Evolutionary conservation across 768 basidiomycete species (phyloP).

Genomic region (Fomitopsis serialis): DNA sequence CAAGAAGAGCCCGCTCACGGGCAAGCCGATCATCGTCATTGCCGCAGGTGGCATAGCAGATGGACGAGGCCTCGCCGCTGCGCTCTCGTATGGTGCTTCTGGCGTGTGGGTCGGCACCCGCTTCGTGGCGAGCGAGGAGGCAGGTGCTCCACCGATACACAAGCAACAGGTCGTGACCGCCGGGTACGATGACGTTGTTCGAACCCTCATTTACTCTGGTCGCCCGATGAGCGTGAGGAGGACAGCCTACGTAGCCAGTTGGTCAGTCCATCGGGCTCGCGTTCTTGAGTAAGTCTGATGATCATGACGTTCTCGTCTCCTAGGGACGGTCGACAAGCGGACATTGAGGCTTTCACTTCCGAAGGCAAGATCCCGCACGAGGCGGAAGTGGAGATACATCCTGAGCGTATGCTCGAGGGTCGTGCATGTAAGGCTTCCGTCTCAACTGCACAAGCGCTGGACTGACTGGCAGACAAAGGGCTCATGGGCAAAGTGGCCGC

Average conservation of each 20-base stretch:
- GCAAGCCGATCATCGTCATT: slow-evolving; percentile 69
- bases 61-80: slow-evolving; percentile 73
- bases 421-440: slow-evolving; percentile 44
- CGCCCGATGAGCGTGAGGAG: slow-evolving; percentile 79
- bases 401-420: slow-evolving; percentile 58
- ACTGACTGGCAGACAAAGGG: slow-evolving; percentile 35
- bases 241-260: slow-evolving; percentile 73
- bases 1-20: slow-evolving; percentile 69
- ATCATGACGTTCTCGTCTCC: background rate
- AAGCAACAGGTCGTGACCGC: slow-evolving; percentile 64
- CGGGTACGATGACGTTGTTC: slow-evolving; percentile 68
- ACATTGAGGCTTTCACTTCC: slow-evolving; percentile 53
- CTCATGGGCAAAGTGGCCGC: slow-evolving; percentile 78
- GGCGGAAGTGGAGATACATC: slow-evolving; percentile 61
- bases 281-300: background rate
- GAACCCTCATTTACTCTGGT: slow-evolving; percentile 72
- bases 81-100: slow-evolving; percentile 72
- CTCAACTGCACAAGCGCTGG: background rate
- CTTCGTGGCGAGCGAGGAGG: slow-evolving; percentile 79
- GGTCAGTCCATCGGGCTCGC: slow-evolving; percentile 34
- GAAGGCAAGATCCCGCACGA: slow-evolving; percentile 75
- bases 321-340: slow-evolving; percentile 61
- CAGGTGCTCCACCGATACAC: slow-evolving; percentile 70
- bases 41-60: slow-evolving; percentile 85
- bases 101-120: slow-evolving; percentile 89